Base-by-base conservation (phyloP, 2,329 filamentous ascomycete genomes). In the Allantophomopsis cytisporea region DNA sequence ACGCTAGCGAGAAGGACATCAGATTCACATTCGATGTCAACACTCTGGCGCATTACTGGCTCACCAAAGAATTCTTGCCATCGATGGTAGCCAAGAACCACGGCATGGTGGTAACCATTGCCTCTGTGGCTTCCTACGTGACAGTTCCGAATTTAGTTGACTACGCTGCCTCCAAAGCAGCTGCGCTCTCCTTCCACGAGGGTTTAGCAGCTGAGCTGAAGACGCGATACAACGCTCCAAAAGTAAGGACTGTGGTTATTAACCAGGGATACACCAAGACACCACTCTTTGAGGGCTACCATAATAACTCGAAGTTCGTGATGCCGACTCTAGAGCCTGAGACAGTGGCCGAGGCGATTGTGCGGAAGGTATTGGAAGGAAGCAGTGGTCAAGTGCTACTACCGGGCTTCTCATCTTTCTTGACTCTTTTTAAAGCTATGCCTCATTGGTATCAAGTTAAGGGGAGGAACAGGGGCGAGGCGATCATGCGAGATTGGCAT, bases 21-120 rank as follows among this genome's bases (percentile, higher is more conserved):
- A 70, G 71, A 31, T 71, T 78, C 49, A 81, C 78, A 38, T 83
- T 85, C 55, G 75, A 77, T 43, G 76, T 86, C 49, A 87, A 86
- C 59, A 64, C 75, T 0, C 55, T 85, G 23, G 65, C 76, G 2
- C 80, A 80, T 58, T 83, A 74, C 62, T 77, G 69, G 64, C 66
- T 76, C n/a, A 60, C 69, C 6, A 71, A 75, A 52, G 69, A 77
- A 41, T 85, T 85, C 57, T 61, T 87, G 2, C 81, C 81, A 0
- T 54, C 60, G 46, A 80, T 87, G 68, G 58, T 80, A 38, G 53
- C 58, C 7, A 53, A 53, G 11, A 76, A 84, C 59, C 80, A 86
- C 59, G 81, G 82, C 43, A 82, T 82, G 67, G 56, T 86, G 32
- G 77, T 85, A 16, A 85, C 77, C 1, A 68, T 86, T 16, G 74